Evolutionary conservation across 2,329 filamentous ascomycete species (phyloP), one percentile per base, ranked within the genome.

Genomic region (Clonostachys chloroleuca): DNA sequence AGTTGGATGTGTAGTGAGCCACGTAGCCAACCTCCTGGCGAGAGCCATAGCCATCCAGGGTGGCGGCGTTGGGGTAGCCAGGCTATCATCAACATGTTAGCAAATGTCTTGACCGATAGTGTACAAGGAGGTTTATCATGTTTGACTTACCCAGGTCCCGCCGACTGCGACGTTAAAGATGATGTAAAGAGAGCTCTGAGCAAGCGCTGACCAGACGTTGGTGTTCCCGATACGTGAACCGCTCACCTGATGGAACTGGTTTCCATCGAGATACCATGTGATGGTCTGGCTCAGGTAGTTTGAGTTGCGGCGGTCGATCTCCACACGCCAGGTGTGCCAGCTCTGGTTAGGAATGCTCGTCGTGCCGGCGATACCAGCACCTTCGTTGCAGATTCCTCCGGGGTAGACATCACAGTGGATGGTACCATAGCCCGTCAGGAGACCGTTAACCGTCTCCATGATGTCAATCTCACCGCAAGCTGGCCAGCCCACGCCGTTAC

Each of bases 391-490:
- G 18, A 69, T 61, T 5, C 72, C 71, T 13, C 70, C 73, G 1
- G 56, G 53, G 17, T 59, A 52, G 18, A 49, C 51, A n/a, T 49
- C 34, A 69, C 74, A 44, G 53, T 69, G 68, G 40, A 58, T 72
- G 5, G 60, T 64, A 7, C 74, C 77, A 46, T 74, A 70, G 9
- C 64, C 77, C 3, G 63, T 67, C 6, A 63, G 60, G 36, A 64
- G 45, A 12, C 78, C 78, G 60, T 80, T 77, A 54, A 80, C 61
- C 47, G 71, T 73, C 67, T 82, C 78, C 59, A 82, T 67, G 54
- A 81, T 74, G 58, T 82, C 79, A 44, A 82, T 64, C 67, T 82
- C 79, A 49, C 78, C 79, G 49, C 74, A 75, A 12, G 50, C 46
- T 1, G 79, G 79, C 79, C 79, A 82, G 65, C n/a, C 6, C 9